Evolutionary conservation across 2,329 filamentous ascomycete species (phyloP).

Genomic region (Pestalotiopsis sp.): DNA sequence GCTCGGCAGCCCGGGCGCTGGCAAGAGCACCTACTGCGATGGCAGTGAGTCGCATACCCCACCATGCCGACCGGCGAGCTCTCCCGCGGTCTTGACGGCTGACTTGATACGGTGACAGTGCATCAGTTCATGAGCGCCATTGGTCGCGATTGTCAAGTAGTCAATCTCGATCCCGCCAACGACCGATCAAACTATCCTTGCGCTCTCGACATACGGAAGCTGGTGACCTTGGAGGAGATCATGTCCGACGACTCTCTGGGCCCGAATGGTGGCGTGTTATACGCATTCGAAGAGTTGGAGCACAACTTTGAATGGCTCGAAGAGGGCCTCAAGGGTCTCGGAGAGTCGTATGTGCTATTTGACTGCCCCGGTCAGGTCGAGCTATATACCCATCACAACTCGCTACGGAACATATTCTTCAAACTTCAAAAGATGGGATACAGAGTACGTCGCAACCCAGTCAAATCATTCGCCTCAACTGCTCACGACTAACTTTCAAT

Average conservation of each 20-base stretch:
- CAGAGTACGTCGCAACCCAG: constrained; percentile 63
- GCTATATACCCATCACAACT: constrained; percentile 93
- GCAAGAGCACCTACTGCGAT: constrained; percentile 98
- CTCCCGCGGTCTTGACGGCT: constrained; percentile 13
- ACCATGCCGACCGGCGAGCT: not conserved
- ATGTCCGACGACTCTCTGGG: constrained; percentile 91
- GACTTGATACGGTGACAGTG: constrained; percentile 52
- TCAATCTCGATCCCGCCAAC: constrained; percentile 97
- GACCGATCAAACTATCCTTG: constrained; percentile 87
- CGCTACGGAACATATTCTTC: constrained; percentile 89
- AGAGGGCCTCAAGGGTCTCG: constrained; percentile 75
- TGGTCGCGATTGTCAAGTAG: constrained; percentile 89
- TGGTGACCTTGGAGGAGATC: constrained; percentile 90
- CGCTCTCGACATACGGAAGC: constrained; percentile 85
- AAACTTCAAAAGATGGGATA: constrained; percentile 89
- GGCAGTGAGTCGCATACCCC: constrained; percentile 62
- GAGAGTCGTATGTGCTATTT: constrained; percentile 91
- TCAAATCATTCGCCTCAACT: not conserved
- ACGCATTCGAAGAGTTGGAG: constrained; percentile 93
- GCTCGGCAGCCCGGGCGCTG: constrained; percentile 90
- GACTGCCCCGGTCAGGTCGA: constrained; percentile 98
- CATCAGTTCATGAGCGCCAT: constrained; percentile 98
- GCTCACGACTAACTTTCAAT: constrained; percentile 29
- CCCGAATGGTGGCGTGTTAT: constrained; percentile 89
- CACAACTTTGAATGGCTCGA: constrained; percentile 93